Base-by-base conservation (phyloP, 2,329 filamentous ascomycete genomes). In the Bipolaris cookei region DNA sequence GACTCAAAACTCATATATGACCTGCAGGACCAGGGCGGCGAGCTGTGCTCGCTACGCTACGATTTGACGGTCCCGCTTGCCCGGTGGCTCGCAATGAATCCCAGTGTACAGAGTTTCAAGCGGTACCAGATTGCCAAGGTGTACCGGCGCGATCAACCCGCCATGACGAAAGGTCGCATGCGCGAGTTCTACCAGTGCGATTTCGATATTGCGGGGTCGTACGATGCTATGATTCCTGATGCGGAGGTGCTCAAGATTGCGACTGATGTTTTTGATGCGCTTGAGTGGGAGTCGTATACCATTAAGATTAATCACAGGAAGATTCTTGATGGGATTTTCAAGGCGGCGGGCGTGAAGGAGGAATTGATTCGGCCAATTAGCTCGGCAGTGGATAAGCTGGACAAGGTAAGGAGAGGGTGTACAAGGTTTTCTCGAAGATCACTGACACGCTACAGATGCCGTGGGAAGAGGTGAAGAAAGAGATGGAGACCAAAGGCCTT, bases 131-230 rank as follows among this genome's bases (percentile, higher is more conserved):
- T 98, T 67, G 92, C 92, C 67, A 97, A 97, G 80, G 93, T 97
- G 49, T 93, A 92, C 79, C 84, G 90, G 61, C 81, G 90, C 75
- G 90, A 93, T 76, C 89, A 92, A 76, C 90, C 90, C 21, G 71
- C 72, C 7, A 91, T 97, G 80, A 91, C 89, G 61, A 95, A 96
- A 76, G 94, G 93, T 49, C 87, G 93, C 51, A 95, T 97, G 90
- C 86, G 94, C 71, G 94, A 97, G 79, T 97, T 97, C 78, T 97
- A 96, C 81, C 93, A 97, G 78, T 97, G 93, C 80, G 94, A 98
- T 79, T 96, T 97, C 73, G 93, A 97, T 75, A 94, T 97, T 78
- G 93, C 93, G 11, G 70, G 93, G 59, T 82, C 81, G 39, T 96
- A 92, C 80, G 94, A 97, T 74, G 79, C 91, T 51, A 97, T 97